A percentile compares a stretch with the other conserved stretches of the same genome.
phyloP scores from a whole-genome alignment of 352 stramenopile species.

The Phytophthora crassamura region DNA sequence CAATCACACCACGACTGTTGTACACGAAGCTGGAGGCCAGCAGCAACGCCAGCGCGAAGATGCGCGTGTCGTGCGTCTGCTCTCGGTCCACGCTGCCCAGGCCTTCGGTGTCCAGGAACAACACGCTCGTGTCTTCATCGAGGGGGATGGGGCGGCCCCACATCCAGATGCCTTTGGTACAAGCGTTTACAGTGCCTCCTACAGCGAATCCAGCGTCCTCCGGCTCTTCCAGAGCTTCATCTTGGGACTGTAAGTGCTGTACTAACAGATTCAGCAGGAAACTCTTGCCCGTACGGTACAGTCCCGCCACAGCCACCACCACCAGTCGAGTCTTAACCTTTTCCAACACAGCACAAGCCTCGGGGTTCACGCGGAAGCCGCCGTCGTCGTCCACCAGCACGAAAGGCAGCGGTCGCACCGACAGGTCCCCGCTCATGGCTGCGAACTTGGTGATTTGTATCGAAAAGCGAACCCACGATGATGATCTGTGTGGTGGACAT shows the following conservation, averaged over 20 bases:
- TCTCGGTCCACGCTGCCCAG: conserved; percentile 83
- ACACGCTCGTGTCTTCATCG: conserved; percentile 68
- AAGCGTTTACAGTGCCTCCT: conserved; percentile 87
- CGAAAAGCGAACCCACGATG: conserved; percentile 26
- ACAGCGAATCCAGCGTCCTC: conserved; percentile 72
- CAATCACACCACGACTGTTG: conserved; percentile 91
- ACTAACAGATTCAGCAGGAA: conserved; percentile 91
- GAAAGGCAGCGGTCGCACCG: conserved; percentile 75
- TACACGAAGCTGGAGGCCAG: conserved; percentile 91
- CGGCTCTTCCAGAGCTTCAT: conserved; percentile 4
- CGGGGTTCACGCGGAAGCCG: conserved; percentile 79
- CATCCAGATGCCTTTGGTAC: conserved; percentile 94
- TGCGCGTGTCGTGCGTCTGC: conserved; percentile 91
- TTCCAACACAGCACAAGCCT: conserved; percentile 73
- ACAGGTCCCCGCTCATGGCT: conserved; percentile 41
- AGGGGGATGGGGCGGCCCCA: conserved; percentile 83
- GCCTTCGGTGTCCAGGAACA: conserved; percentile 92
- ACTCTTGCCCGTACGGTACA: conserved; percentile 92
- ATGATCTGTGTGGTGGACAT: not conserved
- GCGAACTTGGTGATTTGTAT: conserved; percentile 11
- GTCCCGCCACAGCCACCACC: conserved; percentile 84
- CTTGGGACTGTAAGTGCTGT: conserved; percentile 49
- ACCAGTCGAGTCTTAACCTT: conserved; percentile 82
- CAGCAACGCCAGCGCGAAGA: conserved; percentile 90
- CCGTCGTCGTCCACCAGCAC: conserved; percentile 83